These are phyloP conservation scores for Botrytis pseudocinerea DNA, from an alignment of 2,329 filamentous ascomycete species.

Conservation along the genomic window DNA sequence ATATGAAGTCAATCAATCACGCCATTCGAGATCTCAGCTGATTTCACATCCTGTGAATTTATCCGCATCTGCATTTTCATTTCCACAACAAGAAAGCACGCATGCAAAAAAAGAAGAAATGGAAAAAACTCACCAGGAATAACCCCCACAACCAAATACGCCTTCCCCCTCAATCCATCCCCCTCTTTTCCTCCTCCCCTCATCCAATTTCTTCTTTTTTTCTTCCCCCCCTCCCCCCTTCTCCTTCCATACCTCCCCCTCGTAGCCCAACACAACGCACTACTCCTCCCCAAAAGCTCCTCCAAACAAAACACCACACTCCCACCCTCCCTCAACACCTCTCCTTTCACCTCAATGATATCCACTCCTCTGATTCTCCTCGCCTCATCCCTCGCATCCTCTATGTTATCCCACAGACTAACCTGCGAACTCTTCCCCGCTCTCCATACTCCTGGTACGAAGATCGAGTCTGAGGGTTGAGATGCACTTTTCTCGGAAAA, in stretches of 20 bases:
- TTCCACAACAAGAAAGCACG: neutral
- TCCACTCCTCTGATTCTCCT: too few species aligned
- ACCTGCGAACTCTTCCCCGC: neutral
- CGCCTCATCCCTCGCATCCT: slow-evolving; percentile 1
- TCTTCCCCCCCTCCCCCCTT: neutral
- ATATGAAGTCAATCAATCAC: neutral
- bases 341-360: neutral
- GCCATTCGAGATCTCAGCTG: too few species aligned
- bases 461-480: neutral
- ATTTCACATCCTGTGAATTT: neutral
- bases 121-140: slow-evolving; percentile 14
- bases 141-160: slow-evolving; percentile 14
- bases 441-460: neutral
- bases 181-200: neutral
- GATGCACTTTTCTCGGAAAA: neutral
- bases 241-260: neutral
- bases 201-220: neutral
- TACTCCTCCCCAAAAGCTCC: neutral
- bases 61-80: neutral
- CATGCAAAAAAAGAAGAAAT: neutral
- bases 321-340: neutral
- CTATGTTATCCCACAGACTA: neutral
- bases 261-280: neutral
- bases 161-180: neutral
- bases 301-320: slow-evolving; percentile 10